phyloP scores from a whole-genome alignment of 306 rosid species.

The Inga leiocalycina region DNA sequence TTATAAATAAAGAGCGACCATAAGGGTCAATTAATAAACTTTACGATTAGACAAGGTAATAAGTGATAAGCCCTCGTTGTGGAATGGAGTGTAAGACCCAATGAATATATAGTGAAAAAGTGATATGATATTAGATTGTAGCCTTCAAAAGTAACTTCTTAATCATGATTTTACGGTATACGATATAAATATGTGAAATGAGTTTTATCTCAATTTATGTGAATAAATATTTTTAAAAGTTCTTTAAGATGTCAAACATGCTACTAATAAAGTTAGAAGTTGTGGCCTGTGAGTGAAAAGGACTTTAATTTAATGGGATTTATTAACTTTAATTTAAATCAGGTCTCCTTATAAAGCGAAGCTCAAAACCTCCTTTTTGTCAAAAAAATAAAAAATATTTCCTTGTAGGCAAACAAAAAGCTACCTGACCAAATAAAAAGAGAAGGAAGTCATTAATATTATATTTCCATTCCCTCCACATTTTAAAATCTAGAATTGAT shows the following conservation, averaged over 20 bases:
- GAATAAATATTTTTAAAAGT: too few species aligned
- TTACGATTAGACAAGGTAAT: background rate
- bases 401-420: background rate
- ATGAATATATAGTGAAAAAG: background rate
- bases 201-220: too few species aligned
- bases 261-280: background rate
- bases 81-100: background rate
- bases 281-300: background rate
- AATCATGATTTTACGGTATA: too few species aligned
- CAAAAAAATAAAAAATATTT: too few species aligned
- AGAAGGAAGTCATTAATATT: background rate
- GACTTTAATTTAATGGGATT: background rate
- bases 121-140: slow-evolving; percentile 1
- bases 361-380: too few species aligned
- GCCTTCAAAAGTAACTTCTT: too few species aligned
- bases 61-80: background rate
- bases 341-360: background rate
- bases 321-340: background rate
- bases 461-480: background rate
- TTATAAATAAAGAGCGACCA: background rate
- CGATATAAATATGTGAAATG: too few species aligned
- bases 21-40: background rate
- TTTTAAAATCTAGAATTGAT: too few species aligned
- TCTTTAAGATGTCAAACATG: too few species aligned
- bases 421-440: background rate